phyloP scores from a whole-genome alignment of 768 basidiomycete species.

The Phlegmacium glaucopus region DNA sequence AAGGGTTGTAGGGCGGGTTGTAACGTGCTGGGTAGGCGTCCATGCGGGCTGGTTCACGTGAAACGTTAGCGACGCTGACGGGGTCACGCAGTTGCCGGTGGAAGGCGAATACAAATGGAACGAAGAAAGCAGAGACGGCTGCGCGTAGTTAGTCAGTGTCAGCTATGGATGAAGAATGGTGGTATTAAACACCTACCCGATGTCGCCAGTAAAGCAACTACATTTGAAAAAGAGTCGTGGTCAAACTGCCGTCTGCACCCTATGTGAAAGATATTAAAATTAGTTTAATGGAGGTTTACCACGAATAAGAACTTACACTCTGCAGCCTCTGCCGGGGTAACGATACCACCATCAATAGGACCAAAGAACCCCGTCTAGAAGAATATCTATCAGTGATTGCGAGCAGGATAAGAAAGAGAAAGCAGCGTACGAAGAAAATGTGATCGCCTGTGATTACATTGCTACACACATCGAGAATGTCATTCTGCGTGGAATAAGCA shows the following conservation, averaged over 20 bases:
- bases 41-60: constrained; percentile 42
- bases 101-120: constrained; percentile 64
- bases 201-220: constrained; percentile 59
- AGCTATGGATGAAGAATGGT: neutral
- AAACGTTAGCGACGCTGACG: constrained; percentile 46
- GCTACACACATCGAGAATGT: constrained; percentile 56
- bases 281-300: constrained; percentile 7
- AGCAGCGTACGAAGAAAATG: constrained; percentile 33
- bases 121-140: constrained; percentile 63
- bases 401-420: neutral
- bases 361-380: constrained; percentile 56
- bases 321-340: constrained; percentile 38
- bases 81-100: constrained; percentile 77
- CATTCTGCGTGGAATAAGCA: constrained; percentile 34
- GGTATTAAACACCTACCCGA: constrained; percentile 40
- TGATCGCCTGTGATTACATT: constrained; percentile 30
- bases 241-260: constrained; percentile 63
- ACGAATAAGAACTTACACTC: constrained; percentile 35
- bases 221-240: constrained; percentile 64
- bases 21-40: constrained; percentile 48
- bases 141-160: neutral
- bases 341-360: constrained; percentile 26
- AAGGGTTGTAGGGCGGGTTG: constrained; percentile 55
- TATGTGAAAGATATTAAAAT: constrained; percentile 22
- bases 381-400: neutral